Evolutionary conservation across 2,329 filamentous ascomycete genomes (phyloP).

Genomic region (Colletotrichum gigasporum): DNA sequence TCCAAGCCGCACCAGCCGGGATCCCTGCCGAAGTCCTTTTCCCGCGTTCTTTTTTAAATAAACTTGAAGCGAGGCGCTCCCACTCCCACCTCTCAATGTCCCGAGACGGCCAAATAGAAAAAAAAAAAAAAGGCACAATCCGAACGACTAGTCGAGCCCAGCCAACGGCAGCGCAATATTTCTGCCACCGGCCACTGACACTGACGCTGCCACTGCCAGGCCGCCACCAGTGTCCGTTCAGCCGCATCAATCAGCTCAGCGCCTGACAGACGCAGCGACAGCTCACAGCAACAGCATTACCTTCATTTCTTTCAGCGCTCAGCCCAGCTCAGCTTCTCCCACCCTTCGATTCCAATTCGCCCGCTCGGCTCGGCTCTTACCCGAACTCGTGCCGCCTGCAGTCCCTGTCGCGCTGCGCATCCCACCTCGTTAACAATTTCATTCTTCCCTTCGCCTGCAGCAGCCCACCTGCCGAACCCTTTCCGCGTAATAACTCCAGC

Average conservation of each 20-base stretch:
- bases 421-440: neutral
- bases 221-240: neutral
- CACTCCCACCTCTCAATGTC: neutral
- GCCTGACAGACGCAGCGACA: no score
- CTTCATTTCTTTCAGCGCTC: neutral
- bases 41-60: conserved; percentile 22
- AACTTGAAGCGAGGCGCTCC: conserved; percentile 23
- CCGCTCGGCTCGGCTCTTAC: conserved; percentile 13
- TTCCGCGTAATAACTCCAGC: conserved; percentile 15
- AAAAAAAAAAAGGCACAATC: neutral
- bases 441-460: neutral
- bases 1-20: neutral
- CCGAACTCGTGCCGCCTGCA: conserved; percentile 15
- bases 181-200: neutral
- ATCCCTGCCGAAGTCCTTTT: conserved; percentile 18
- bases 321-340: neutral
- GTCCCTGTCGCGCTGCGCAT: neutral
- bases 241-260: no score
- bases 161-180: no score
- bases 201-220: neutral
- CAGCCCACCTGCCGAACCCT: conserved; percentile 7
- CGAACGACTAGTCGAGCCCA: no score
- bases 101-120: neutral
- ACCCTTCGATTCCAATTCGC: neutral
- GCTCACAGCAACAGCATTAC: no score